Percentiles rank a stretch among this genome's conserved stretches.
Conservation (phyloP, 805 yeast species). For the Ogataea wickerhamii region DNA sequence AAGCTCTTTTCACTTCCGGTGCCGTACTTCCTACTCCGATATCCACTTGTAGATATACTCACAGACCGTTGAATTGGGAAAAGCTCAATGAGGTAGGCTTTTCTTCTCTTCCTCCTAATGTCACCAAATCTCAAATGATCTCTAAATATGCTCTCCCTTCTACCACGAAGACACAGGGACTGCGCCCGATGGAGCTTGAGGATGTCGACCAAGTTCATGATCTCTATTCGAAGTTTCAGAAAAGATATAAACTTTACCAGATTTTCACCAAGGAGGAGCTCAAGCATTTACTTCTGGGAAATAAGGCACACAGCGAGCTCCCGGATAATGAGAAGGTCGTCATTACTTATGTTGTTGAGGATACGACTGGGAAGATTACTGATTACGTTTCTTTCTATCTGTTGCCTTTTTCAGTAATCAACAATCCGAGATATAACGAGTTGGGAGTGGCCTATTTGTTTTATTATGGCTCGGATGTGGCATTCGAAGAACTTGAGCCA, state of each 20-base stretch:
- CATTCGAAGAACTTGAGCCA: conserved; percentile 37
- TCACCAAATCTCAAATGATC: conserved; percentile 64
- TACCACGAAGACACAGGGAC: conserved; percentile 46
- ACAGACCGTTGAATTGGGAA: conserved; percentile 91
- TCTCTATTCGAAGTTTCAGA: conserved; percentile 60
- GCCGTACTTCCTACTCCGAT: conserved; percentile 90
- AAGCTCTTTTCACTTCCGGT: conserved; percentile 94
- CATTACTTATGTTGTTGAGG: conserved; percentile 72
- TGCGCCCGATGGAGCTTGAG: conserved; percentile 51
- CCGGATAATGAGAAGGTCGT: conserved; percentile 48
- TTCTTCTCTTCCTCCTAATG: conserved; percentile 68
- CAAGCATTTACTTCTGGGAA: conserved; percentile 76
- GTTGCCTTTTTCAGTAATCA: conserved; percentile 79
- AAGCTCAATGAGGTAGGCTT: conserved; percentile 89
- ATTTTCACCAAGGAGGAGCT: conserved; percentile 62
- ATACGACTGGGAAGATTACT: conserved; percentile 61
- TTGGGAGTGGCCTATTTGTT: conserved; percentile 84
- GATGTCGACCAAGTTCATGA: conserved; percentile 66
- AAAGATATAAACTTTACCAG: conserved; percentile 71
- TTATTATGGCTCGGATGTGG: conserved; percentile 80
- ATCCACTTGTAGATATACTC: conserved; percentile 82
- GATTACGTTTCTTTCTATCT: conserved; percentile 90
- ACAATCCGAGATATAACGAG: conserved; percentile 57
- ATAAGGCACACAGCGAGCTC: conserved; percentile 21
- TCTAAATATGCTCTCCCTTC: conserved; percentile 56